phyloP scores from a whole-genome alignment of 208 protist species.

The Porcisia deanei region DNA sequence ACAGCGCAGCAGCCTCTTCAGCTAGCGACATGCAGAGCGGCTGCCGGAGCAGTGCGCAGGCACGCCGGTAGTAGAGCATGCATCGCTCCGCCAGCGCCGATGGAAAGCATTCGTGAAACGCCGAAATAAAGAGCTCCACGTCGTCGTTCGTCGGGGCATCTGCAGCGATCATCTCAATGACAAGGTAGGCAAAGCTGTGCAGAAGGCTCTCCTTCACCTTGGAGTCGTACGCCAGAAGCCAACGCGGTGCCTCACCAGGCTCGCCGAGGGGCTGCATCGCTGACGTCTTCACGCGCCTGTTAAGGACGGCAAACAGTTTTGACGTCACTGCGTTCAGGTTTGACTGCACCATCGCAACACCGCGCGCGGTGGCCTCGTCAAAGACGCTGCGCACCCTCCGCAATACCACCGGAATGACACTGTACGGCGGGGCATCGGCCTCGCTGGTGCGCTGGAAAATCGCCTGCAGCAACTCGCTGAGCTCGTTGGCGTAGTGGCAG shows the following conservation, averaged over 20 bases:
- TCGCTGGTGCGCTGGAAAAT: slow-evolving; percentile 32
- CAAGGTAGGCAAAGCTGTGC: slow-evolving; percentile 54
- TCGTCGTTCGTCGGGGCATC: slow-evolving; percentile 46
- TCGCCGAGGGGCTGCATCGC: slow-evolving; percentile 9
- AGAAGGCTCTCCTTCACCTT: slow-evolving; percentile 38
- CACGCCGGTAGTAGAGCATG: slow-evolving; percentile 67
- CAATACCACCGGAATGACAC: slow-evolving; percentile 61
- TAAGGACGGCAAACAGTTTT: slow-evolving; percentile 54
- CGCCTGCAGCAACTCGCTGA: slow-evolving; percentile 39
- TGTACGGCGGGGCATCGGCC: slow-evolving; percentile 39
- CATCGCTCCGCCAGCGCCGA: slow-evolving; percentile 58
- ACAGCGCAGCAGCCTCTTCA: slow-evolving; percentile 42
- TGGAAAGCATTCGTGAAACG: slow-evolving; percentile 58
- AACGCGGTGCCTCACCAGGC: slow-evolving; percentile 1
- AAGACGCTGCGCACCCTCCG: slow-evolving; percentile 62
- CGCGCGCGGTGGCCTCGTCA: slow-evolving; percentile 48
- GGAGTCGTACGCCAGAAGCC: slow-evolving; percentile 26
- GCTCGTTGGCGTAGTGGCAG: slow-evolving; percentile 53
- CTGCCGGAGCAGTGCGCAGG: slow-evolving; percentile 56
- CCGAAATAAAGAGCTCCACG: slow-evolving; percentile 46
- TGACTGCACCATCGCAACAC: slow-evolving; percentile 42
- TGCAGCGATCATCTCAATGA: slow-evolving; percentile 61
- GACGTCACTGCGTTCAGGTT: slow-evolving; percentile 47
- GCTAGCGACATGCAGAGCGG: slow-evolving; percentile 44
- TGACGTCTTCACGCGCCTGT: slow-evolving; percentile 43